Evolutionary conservation across 768 basidiomycete genomes (phyloP), one percentile per base, ranked within the genome.

Genomic region (Cystobasidium onofrii): DNA sequence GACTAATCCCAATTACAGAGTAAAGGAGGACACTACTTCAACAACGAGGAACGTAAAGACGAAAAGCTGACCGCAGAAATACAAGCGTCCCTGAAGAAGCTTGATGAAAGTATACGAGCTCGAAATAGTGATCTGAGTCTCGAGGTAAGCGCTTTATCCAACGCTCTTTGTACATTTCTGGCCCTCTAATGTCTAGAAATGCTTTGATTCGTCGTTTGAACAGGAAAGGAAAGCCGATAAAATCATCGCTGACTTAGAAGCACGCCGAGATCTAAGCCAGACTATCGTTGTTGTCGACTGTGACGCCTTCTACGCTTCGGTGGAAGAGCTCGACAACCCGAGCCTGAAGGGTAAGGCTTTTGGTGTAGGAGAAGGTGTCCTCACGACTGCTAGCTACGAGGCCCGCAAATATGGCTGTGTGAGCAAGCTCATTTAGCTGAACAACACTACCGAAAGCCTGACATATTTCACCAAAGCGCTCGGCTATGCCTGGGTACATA

Each of bases 401-500:
- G 77, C 78, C 0, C 72, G 78, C 13, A 74, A 74, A 23, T 79
- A 70, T 52, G 78, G 78, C 0, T 76, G 75, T 60, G 52, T 57
- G 23, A 50, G 71, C 44, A n/a, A n/a, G 20, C 41, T 43, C 7
- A 64, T 31, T 31, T 3, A 6, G 27, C 67, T 60, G 18, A 9
- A 15, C 31, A 39, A 39, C 12, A 25, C 67, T 54, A n/a, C 9
- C 7, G 13, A 55, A 52, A 57, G 50, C 67, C 31, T 10, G 60
- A 55, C 1, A 12, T 27, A 33, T 57, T 29, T 92, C 85, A 76
- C 93, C 92, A 1, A 89, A 91, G 36, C 88, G 96, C 54, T 95
- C 92, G 3, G 95, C 92, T 33, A 97, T 97, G 96, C 87, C 95
- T n/a, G 93, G 87, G 64, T 95, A 93, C 80, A 88, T 98, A 54